Conservation (phyloP, 352 stramenopile species). For the Phytophthora citricola region DNA sequence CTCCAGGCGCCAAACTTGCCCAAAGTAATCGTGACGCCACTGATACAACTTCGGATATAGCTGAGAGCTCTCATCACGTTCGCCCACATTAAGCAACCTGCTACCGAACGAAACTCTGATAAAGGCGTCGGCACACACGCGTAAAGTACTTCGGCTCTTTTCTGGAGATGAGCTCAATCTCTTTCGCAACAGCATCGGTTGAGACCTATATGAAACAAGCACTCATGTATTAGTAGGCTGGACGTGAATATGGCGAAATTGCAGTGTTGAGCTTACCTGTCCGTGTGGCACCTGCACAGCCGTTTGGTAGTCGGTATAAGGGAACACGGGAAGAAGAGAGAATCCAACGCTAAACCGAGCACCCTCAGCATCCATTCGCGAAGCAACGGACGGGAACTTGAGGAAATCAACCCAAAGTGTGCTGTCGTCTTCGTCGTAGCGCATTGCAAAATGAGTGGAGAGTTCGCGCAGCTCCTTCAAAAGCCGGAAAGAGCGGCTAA, state of each 20-base stretch:
- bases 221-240: background rate
- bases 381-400: constrained; percentile 52
- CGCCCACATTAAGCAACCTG: background rate
- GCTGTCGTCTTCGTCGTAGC: constrained; percentile 48
- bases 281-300: constrained; percentile 52
- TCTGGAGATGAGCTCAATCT: constrained; percentile 54
- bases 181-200: constrained; percentile 46
- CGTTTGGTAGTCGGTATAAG: constrained; percentile 58
- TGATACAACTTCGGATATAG: constrained; percentile 39
- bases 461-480: constrained; percentile 65
- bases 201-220: constrained; percentile 50
- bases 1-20: constrained; percentile 17
- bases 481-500: constrained; percentile 62
- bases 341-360: constrained; percentile 67
- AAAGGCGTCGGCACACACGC: constrained; percentile 55
- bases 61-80: background rate
- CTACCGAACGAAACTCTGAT: constrained; percentile 56
- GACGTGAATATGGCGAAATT: constrained; percentile 2
- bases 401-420: constrained; percentile 74
- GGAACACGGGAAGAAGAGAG: constrained; percentile 53
- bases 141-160: constrained; percentile 60
- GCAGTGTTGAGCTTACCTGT: constrained; percentile 40
- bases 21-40: background rate
- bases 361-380: constrained; percentile 18
- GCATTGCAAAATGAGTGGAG: constrained; percentile 59